Base-by-base conservation (phyloP, 805 yeast species). In the Wickerhamomyces alni region DNA sequence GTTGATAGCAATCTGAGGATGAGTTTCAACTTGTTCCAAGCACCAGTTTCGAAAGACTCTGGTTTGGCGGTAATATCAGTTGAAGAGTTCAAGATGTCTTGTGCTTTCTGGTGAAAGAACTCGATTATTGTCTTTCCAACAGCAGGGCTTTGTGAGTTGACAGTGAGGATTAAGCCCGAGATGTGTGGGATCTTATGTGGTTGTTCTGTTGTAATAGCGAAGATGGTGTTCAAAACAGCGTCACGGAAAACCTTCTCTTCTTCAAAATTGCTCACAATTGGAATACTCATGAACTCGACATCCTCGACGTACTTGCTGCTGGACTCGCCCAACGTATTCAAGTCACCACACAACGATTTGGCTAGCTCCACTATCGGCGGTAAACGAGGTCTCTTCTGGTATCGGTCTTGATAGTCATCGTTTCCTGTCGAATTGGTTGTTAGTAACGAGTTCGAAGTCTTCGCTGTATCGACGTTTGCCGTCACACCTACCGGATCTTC, bases 181-280 rank as follows among this genome's bases (percentile, higher is more conserved):
- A 91, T 61, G n/a, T 80, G 74, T 12, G 81, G 77, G 43, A 82
- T 74, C 58, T 89, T 93, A 46, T 89, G 95, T 0, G 99, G 98
- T 60, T 91, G 96, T 60, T 93, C 98, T 22, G 75, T 62, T 10
- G 82, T 69, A 33, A 85, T 73, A 2, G 95, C 86, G 39, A 73
- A 72, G 19, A 88, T 55, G 2, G 86, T 83, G 36, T 72, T 69
- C 43, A 86, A 62, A 17, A 86, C 64, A 3, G 82, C 75, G 26
- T 62, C 63, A 43, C 86, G 69, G 45, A 82, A 74, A 37, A 69
- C 69, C 43, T 75, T 80, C 40, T 80, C 80, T 45, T 69, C 72
- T 47, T 75, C 85, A 52, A 79, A 75, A 50, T 80, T 85, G 27
- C 75, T 75, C 30, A 74, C 75, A 31, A 82, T 77, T 1, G 86